Percentiles rank a stretch among this genome's conserved stretches.
Conservation (phyloP, 2,329 filamentous ascomycete genomes). For the Aaosphaeria pasadenensis region DNA sequence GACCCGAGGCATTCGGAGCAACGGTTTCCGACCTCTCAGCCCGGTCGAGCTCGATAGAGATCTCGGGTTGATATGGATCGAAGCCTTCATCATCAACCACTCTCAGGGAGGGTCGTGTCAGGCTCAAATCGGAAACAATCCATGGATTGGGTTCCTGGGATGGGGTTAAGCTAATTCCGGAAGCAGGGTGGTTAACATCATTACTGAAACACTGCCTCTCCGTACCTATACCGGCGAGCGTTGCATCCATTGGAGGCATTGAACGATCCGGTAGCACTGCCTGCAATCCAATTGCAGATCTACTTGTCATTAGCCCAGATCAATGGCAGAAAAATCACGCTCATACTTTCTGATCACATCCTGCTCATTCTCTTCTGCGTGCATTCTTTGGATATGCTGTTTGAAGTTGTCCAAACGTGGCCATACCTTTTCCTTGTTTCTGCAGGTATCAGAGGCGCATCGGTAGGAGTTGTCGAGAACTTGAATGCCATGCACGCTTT, state of each 20-base stretch:
- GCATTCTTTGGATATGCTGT: constrained; percentile 70
- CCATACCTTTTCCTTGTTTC: constrained; percentile 67
- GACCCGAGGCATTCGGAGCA: no score
- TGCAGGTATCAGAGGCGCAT: constrained; percentile 59
- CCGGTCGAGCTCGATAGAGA: no score
- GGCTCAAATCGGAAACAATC: constrained; percentile 10
- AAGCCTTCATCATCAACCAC: no score
- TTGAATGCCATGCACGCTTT: constrained; percentile 62
- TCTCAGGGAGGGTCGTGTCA: neutral
- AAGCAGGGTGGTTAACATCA: constrained; percentile 15
- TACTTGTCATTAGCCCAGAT: constrained; percentile 4
- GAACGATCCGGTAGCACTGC: constrained; percentile 5
- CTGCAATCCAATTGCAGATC: constrained; percentile 17
- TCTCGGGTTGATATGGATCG: no score
- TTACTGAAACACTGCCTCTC: constrained; percentile 14
- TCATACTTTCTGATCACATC: constrained; percentile 48
- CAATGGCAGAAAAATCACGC: neutral
- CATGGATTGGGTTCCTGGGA: constrained; percentile 18
- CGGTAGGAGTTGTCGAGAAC: constrained; percentile 51
- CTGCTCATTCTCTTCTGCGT: constrained; percentile 48
- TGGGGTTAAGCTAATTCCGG: constrained; percentile 18
- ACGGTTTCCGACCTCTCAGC: no score
- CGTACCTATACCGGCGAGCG: constrained; percentile 28
- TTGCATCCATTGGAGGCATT: constrained; percentile 26
- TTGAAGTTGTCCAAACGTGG: constrained; percentile 84